Percentiles rank a stretch among this genome's conserved stretches.
Conservation (phyloP, 1,284 basidiomycete species). For the Malassezia psittaci region DNA sequence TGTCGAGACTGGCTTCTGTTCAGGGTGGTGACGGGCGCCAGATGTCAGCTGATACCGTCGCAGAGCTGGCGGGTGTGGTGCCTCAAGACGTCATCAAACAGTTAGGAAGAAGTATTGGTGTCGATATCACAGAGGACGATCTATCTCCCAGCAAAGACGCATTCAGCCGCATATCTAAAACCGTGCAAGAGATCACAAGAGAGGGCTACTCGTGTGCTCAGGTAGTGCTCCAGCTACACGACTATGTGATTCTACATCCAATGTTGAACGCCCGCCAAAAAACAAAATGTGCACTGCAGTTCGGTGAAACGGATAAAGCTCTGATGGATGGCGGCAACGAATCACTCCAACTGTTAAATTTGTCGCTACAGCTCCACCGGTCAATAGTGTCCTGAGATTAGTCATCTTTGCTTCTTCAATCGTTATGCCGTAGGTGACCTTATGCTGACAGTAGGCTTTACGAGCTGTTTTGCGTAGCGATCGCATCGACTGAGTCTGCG, state of each 20-base stretch:
- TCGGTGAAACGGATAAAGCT: constrained; percentile 92
- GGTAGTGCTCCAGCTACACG: constrained; percentile 78
- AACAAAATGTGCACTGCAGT: constrained; percentile 66
- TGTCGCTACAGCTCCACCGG: constrained; percentile 59
- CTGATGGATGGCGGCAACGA: constrained; percentile 96
- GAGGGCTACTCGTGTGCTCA: constrained; percentile 90
- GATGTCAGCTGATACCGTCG: constrained; percentile 53
- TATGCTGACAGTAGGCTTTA: constrained; percentile 31
- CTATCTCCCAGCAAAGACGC: constrained; percentile 36
- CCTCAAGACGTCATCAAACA: constrained; percentile 63
- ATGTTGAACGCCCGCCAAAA: constrained; percentile 72
- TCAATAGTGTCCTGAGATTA: background rate
- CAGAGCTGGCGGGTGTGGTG: constrained; percentile 94
- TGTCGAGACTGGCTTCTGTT: constrained; percentile 60
- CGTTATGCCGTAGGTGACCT: constrained; percentile 15
- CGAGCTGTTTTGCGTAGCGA: constrained; percentile 45
- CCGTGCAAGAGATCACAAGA: constrained; percentile 66
- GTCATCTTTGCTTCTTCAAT: constrained; percentile 2
- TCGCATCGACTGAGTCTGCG: constrained; percentile 50
- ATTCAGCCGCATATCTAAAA: constrained; percentile 63
- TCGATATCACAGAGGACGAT: constrained; percentile 53
- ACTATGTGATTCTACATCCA: constrained; percentile 72
- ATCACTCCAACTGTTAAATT: constrained; percentile 84
- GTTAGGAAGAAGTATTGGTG: constrained; percentile 65
- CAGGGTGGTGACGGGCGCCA: constrained; percentile 22